Evolutionary conservation across 148 eudicot species (phyloP).

Genomic region (Cornus kousa): DNA sequence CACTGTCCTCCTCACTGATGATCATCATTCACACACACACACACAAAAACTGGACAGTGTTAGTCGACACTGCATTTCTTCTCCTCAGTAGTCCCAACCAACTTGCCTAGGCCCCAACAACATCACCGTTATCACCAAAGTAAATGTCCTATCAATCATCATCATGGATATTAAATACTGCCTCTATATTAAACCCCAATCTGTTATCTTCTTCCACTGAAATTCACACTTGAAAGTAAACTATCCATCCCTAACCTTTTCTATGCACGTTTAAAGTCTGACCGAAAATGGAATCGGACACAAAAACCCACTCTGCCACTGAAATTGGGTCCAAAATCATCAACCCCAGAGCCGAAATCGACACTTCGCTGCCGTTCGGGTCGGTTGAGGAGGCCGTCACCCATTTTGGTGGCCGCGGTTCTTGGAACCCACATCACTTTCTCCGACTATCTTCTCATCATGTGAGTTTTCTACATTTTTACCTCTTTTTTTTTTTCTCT

Average conservation of each 20-base stretch:
- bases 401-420: constrained; percentile 75
- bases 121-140: background rate
- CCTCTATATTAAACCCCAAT: background rate
- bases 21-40: too few relatives aligned
- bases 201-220: background rate
- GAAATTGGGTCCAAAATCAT: constrained; percentile 19
- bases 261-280: too few relatives aligned
- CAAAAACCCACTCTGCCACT: constrained; percentile 1
- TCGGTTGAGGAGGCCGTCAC: constrained; percentile 90
- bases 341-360: constrained; percentile 63
- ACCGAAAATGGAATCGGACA: too few relatives aligned
- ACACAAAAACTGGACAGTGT: too few relatives aligned
- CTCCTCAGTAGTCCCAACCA: background rate
- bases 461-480: constrained; percentile 14
- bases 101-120: background rate
- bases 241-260: too few relatives aligned
- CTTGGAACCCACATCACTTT: constrained; percentile 63
- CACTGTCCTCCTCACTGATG: background rate
- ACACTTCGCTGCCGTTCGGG: constrained; percentile 74
- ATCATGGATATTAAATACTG: background rate
- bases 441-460: constrained; percentile 30
- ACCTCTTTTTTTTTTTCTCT: background rate
- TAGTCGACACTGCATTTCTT: background rate
- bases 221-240: background rate
- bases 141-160: background rate